Conservation (phyloP, 1,139 yeast genomes). For the Pichia kudriavzevii region DNA sequence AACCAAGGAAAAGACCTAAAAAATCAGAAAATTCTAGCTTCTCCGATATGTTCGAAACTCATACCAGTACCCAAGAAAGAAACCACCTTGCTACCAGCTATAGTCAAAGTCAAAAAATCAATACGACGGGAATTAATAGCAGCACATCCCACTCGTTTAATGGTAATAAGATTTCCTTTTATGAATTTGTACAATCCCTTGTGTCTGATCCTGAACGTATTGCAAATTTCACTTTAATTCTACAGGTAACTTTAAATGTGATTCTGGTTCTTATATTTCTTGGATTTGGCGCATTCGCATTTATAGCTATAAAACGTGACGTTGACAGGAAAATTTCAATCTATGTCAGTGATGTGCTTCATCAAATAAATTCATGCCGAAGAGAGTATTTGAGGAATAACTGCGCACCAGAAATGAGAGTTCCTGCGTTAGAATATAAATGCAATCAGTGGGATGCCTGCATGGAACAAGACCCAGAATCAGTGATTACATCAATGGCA, state of each 20-base stretch:
- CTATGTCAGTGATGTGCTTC: constrained; percentile 50
- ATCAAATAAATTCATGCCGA: constrained; percentile 65
- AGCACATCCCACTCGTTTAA: too few relatives aligned
- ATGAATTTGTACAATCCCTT: constrained; percentile 9
- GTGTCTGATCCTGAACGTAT: constrained; percentile 50
- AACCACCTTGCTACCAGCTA: background rate
- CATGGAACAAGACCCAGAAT: constrained; percentile 77
- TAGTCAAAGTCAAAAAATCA: background rate
- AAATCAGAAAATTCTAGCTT: background rate
- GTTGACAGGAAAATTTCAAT: constrained; percentile 61
- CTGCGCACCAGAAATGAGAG: constrained; percentile 50
- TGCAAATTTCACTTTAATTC: constrained; percentile 58
- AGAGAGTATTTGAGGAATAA: constrained; percentile 64
- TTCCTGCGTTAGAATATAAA: constrained; percentile 67
- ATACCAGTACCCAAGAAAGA: background rate
- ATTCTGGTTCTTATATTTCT: constrained; percentile 45
- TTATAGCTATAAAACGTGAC: constrained; percentile 56
- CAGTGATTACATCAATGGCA: constrained; percentile 40
- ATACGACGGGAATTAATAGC: background rate
- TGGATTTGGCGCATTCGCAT: constrained; percentile 49
- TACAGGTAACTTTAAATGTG: constrained; percentile 64
- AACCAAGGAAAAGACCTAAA: constrained; percentile 10
- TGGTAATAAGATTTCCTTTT: too few relatives aligned
- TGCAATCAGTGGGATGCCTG: constrained; percentile 78
- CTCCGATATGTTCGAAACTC: background rate